Evolutionary conservation across 2,329 filamentous ascomycete genomes (phyloP).

Genomic region (Ophiostoma piceae): DNA sequence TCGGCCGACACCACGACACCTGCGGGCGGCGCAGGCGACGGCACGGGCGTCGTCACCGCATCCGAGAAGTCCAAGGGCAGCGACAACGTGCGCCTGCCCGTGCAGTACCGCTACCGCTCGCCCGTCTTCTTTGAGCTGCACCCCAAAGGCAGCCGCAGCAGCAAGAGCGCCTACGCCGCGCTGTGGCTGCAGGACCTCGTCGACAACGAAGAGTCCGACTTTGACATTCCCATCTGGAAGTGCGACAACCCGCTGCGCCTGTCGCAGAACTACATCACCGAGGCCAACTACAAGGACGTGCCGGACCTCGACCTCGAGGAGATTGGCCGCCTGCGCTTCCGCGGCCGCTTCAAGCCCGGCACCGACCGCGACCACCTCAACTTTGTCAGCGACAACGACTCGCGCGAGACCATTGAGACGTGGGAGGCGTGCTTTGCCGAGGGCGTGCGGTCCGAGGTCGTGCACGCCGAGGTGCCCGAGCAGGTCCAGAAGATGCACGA

Average conservation of each 20-base stretch:
- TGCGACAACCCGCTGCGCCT: constrained; percentile 70
- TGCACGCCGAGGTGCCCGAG: constrained; percentile 68
- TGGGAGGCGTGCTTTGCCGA: constrained; percentile 91
- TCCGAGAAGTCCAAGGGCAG: constrained; percentile 27
- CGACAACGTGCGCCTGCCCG: constrained; percentile 64
- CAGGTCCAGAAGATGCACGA: constrained; percentile 73
- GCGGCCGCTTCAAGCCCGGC: constrained; percentile 78
- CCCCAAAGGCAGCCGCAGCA: constrained; percentile 59
- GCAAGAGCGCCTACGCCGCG: constrained; percentile 67
- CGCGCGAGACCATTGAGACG: constrained; percentile 85
- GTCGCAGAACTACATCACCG: constrained; percentile 87
- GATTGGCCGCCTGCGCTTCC: constrained; percentile 75
- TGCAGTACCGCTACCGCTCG: constrained; percentile 84
- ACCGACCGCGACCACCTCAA: constrained; percentile 79
- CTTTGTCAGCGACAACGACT: constrained; percentile 82
- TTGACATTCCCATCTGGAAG: constrained; percentile 87
- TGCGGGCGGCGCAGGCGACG: not conserved
- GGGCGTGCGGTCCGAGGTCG: constrained; percentile 68
- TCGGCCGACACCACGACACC: not conserved
- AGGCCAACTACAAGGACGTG: constrained; percentile 63
- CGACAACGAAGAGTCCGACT: constrained; percentile 69
- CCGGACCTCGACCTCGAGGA: constrained; percentile 73
- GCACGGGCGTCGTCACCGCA: constrained; percentile 37
- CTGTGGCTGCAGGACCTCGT: constrained; percentile 82
- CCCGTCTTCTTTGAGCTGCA: constrained; percentile 87